phyloP scores from a whole-genome alignment of 352 stramenopile genomes.

The Elongisporangium prolatum region DNA sequence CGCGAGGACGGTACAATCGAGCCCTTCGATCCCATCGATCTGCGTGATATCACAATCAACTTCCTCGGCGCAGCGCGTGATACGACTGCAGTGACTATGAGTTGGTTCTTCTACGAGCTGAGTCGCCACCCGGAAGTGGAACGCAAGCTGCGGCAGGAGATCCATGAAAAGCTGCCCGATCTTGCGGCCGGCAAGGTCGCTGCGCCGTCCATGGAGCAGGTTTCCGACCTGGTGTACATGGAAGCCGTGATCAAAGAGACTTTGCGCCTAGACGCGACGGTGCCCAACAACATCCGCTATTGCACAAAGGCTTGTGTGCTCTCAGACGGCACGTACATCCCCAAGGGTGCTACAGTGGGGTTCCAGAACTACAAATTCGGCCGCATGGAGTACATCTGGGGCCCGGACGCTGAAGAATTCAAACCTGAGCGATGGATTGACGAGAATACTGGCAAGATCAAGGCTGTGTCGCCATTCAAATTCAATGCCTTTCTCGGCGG shows the following conservation, averaged over 20 bases:
- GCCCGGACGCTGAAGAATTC: conserved; percentile 35
- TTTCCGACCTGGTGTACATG: conserved; percentile 40
- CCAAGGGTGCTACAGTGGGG: conserved; percentile 28
- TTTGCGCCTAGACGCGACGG: conserved; percentile 55
- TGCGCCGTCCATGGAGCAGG: conserved; percentile 35
- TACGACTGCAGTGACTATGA: conserved; percentile 55
- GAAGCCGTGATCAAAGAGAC: conserved; percentile 54
- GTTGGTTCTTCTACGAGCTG: conserved; percentile 67
- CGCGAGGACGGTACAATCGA: conserved; percentile 11
- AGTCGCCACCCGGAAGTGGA: conserved; percentile 52
- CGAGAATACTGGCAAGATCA: conserved; percentile 19
- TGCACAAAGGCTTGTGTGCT: conserved; percentile 43
- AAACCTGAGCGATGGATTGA: conserved; percentile 55
- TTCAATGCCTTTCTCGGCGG: conserved; percentile 55
- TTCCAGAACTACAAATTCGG: conserved; percentile 47
- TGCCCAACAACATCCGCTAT: conserved; percentile 49
- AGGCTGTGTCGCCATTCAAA: conserved; percentile 36
- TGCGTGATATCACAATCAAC: conserved; percentile 68
- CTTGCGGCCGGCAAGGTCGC: conserved; percentile 12
- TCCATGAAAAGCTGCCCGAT: conserved; percentile 25
- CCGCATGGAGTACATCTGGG: conserved; percentile 38
- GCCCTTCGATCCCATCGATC: conserved; percentile 29
- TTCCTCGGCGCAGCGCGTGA: conserved; percentile 65
- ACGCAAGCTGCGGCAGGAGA: conserved; percentile 33
- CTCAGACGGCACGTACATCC: conserved; percentile 47